Evolutionary conservation across 352 stramenopile species (phyloP).

Genomic region (Globisporangium okanoganense): DNA sequence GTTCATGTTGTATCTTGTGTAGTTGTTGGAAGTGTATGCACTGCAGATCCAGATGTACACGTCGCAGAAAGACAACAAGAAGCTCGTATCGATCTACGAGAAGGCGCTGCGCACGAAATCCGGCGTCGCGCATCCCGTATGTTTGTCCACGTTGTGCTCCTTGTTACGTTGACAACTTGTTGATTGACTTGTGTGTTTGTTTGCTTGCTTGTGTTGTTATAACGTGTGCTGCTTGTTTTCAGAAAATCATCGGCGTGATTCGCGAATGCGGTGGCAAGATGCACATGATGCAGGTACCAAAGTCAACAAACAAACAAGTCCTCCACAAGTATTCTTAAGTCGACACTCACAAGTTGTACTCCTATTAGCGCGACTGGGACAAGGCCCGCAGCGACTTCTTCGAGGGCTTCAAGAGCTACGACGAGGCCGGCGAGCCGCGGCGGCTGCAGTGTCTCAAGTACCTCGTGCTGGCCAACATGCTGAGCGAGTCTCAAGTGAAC

Average conservation of each 20-base stretch:
- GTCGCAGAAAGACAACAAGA: slow-evolving; percentile 92
- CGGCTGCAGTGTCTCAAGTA: slow-evolving; percentile 94
- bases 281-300: slow-evolving; percentile 88
- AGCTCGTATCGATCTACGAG: slow-evolving; percentile 91
- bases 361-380: slow-evolving; percentile 84
- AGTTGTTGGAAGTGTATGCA: slow-evolving; percentile 92
- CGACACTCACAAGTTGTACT: not conserved
- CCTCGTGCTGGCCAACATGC: slow-evolving; percentile 93
- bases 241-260: slow-evolving; percentile 93
- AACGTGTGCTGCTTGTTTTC: not conserved
- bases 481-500: slow-evolving; percentile 93
- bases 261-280: slow-evolving; percentile 95
- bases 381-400: slow-evolving; percentile 93
- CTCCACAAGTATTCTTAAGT: not conserved
- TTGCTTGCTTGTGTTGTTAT: not conserved
- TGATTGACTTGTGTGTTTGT: not conserved
- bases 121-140: slow-evolving; percentile 84
- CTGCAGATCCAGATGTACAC: slow-evolving; percentile 93
- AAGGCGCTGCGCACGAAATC: slow-evolving; percentile 88
- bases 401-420: slow-evolving; percentile 95
- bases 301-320: not conserved
- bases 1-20: slow-evolving; percentile 20
- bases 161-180: not conserved
- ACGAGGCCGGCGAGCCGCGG: slow-evolving; percentile 92
- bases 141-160: not conserved